Evolutionary conservation across 2,329 filamentous ascomycete species (phyloP), one percentile per base, ranked within the genome.

Genomic region (Penicillium sp.): DNA sequence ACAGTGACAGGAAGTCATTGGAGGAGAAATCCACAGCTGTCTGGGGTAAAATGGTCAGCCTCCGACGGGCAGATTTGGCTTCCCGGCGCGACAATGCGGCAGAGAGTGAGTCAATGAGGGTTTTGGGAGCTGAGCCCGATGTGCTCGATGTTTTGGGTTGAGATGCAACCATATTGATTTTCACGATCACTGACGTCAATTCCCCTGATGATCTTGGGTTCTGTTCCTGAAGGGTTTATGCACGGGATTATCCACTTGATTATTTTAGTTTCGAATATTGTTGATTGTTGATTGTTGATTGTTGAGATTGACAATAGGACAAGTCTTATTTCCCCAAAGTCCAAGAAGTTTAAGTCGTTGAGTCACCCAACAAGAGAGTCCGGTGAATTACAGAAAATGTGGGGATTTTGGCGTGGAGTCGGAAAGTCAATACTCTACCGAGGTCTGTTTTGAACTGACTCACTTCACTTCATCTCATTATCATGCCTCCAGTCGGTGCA

Each of bases 1-100:
- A 81, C 4, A 89, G 74, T 0, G 85, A 87, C 12, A 89, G 79
- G 59, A 88, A 86, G 69, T 89, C 86, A 69, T 87, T 88, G 47
- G 85, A 87, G 1, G 84, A 86, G 66, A 89, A 88, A 71, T 89
- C 86, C 0, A 72, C 68, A 1, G 78, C 73, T 31, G 67, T 68
- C 13, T 74, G 61, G 1, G 79, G 73, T 25, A 76, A 71, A 12
- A 78, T 71, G n/a, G 81, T 82, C 21, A 84, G 69, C 41, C 70
- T 72, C 47, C 82, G 77, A 12, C 81, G 76, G 25, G 77, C 77
- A 7, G 78, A 78, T 53, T 77, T 77, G 42, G 68, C 57, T 58
- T 75, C 75, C 56, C 82, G 75, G 19, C 70, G 73, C 54, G 74
- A 64, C 23, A 80, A 66, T 6, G 72, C 64, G 10, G 61, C 60